These are phyloP conservation scores for Cladophialophora immunda DNA, from an alignment of 2,329 filamentous ascomycete genomes.

Conservation along the genomic window DNA sequence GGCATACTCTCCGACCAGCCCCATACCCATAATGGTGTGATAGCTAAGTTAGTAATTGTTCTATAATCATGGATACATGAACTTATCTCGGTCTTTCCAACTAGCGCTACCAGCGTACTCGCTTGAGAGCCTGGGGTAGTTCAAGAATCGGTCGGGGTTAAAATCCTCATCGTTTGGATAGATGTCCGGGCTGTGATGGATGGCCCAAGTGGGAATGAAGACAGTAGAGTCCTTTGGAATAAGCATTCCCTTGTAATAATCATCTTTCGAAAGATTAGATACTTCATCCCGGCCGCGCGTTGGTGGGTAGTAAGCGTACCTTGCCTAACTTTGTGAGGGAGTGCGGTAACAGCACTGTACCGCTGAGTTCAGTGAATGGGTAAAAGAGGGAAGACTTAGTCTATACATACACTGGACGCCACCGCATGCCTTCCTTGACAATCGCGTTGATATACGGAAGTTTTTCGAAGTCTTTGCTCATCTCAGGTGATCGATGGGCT, in stretches of 20 bases:
- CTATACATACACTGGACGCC: conserved; percentile 47
- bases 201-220: conserved; percentile 22
- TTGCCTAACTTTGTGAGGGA: conserved; percentile 46
- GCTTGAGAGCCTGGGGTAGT: conserved; percentile 17
- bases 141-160: conserved; percentile 24
- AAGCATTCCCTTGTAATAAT: conserved; percentile 58
- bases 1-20: conserved; percentile 3
- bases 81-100: neutral
- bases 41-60: neutral
- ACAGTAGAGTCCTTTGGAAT: conserved; percentile 59
- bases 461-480: conserved; percentile 44
- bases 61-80: too few relatives aligned
- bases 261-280: conserved; percentile 45
- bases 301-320: neutral
- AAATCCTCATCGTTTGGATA: conserved; percentile 15
- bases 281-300: neutral
- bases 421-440: conserved; percentile 53
- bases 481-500: conserved; percentile 45
- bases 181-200: conserved; percentile 16
- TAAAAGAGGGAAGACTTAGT: too few relatives aligned
- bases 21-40: conserved; percentile 7
- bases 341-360: conserved; percentile 20
- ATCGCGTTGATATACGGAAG: conserved; percentile 50
- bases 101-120: conserved; percentile 5
- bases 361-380: too few relatives aligned